phyloP scores from a whole-genome alignment of 768 basidiomycete species.

The Termitomyces sp. region DNA sequence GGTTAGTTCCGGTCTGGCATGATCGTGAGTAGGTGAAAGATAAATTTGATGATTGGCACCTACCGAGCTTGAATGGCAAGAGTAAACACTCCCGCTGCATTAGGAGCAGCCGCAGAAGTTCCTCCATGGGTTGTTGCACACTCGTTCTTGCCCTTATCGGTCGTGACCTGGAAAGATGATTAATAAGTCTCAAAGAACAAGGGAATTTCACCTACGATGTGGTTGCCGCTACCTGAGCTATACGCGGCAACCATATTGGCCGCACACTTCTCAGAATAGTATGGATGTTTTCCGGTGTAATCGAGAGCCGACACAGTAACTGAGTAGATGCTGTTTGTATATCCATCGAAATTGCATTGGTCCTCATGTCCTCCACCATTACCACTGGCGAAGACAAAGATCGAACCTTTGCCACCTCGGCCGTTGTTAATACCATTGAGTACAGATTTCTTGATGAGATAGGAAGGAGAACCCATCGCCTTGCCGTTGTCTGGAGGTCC shows the following conservation, averaged over 20 bases:
- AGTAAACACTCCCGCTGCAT: conserved; percentile 90
- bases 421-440: conserved; percentile 92
- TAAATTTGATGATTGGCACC: conserved; percentile 12
- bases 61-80: conserved; percentile 86
- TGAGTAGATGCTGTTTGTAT: conserved; percentile 96
- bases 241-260: conserved; percentile 96
- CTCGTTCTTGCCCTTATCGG: conserved; percentile 81
- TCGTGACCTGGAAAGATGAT: conserved; percentile 67
- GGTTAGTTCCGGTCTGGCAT: conserved; percentile 80
- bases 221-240: conserved; percentile 88
- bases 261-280: conserved; percentile 94
- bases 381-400: conserved; percentile 96
- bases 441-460: conserved; percentile 89
- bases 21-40: not conserved
- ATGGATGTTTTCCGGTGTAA: conserved; percentile 87
- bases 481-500: conserved; percentile 94
- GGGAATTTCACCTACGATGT: conserved; percentile 65
- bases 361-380: conserved; percentile 90
- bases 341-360: conserved; percentile 99
- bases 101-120: conserved; percentile 98
- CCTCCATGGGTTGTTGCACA: conserved; percentile 88
- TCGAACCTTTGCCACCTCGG: conserved; percentile 82
- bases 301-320: conserved; percentile 96
- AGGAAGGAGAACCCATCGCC: conserved; percentile 91
- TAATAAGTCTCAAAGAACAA: conserved; percentile 3